phyloP scores from a whole-genome alignment of 768 basidiomycete genomes.

The Tulasnella sp. region DNA sequence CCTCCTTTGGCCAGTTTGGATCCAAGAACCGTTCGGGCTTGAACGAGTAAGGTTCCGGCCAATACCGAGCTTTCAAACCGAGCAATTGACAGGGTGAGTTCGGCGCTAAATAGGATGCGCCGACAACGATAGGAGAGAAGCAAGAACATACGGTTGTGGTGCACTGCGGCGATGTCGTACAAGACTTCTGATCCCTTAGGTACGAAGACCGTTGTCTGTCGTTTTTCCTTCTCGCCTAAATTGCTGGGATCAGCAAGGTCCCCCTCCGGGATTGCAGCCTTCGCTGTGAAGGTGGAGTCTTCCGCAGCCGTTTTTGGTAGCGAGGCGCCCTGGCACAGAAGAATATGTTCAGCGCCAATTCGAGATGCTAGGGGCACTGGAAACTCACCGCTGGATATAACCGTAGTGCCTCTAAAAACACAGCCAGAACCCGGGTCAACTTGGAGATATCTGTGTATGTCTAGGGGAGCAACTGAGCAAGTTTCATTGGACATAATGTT shows the following conservation, averaged over 20 bases:
- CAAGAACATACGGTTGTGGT: slow-evolving; percentile 6
- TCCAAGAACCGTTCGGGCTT: too few relatives aligned
- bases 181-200: slow-evolving; percentile 2
- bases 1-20: too few relatives aligned
- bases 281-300: neutral
- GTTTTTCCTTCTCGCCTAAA: neutral
- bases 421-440: neutral
- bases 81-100: too few relatives aligned
- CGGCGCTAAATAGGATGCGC: neutral
- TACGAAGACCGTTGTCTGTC: neutral
- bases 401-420: slow-evolving; percentile 6
- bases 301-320: neutral
- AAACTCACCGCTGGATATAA: slow-evolving; percentile 5
- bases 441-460: slow-evolving; percentile 9
- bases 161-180: neutral
- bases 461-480: too few relatives aligned
- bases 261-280: neutral
- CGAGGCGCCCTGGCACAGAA: too few relatives aligned
- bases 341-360: neutral
- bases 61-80: too few relatives aligned
- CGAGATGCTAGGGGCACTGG: neutral
- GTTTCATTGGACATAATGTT: too few relatives aligned
- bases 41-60: too few relatives aligned
- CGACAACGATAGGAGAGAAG: neutral
- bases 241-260: neutral